phyloP scores from a whole-genome alignment of 176 grass and related monocot species.

The Aegilops speltoides region DNA sequence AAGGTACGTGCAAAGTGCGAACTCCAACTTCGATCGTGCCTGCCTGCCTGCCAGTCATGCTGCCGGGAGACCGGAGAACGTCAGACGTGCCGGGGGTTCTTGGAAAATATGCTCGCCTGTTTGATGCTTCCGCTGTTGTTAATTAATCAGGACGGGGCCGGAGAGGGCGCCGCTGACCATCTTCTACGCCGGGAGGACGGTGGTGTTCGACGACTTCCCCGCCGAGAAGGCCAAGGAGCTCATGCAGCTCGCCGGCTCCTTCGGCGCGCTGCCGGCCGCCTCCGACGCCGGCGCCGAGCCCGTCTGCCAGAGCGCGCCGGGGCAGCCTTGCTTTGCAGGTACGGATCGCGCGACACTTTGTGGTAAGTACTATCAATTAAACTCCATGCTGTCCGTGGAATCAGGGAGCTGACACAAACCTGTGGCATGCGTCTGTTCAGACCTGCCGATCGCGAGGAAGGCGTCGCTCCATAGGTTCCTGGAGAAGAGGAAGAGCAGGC shows the following conservation, averaged over 20 bases:
- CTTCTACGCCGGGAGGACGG: constrained; percentile 64
- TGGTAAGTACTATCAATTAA: too few relatives aligned
- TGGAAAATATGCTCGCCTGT: background rate
- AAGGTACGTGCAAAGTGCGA: background rate
- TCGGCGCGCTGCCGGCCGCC: background rate
- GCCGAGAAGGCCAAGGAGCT: constrained; percentile 67
- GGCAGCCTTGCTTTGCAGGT: constrained; percentile 38
- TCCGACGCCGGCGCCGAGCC: background rate
- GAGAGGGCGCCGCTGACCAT: constrained; percentile 65
- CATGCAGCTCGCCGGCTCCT: constrained; percentile 54
- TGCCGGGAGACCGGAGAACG: too few relatives aligned
- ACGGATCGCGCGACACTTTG: background rate
- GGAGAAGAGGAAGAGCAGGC: constrained; percentile 70
- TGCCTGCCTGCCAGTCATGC: too few relatives aligned
- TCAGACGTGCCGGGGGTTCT: background rate
- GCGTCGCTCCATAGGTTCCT: constrained; percentile 86
- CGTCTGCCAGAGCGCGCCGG: background rate
- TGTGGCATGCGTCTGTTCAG: constrained; percentile 28
- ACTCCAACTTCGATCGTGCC: too few relatives aligned
- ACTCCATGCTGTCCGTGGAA: too few relatives aligned
- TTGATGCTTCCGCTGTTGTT: background rate
- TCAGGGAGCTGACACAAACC: background rate
- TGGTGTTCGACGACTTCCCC: constrained; percentile 79
- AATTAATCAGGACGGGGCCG: constrained; percentile 23
- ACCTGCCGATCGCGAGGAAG: constrained; percentile 88